These are phyloP conservation scores for Primulina huaijiensis DNA, from an alignment of 257 asterid species.

Conservation along the genomic window DNA sequence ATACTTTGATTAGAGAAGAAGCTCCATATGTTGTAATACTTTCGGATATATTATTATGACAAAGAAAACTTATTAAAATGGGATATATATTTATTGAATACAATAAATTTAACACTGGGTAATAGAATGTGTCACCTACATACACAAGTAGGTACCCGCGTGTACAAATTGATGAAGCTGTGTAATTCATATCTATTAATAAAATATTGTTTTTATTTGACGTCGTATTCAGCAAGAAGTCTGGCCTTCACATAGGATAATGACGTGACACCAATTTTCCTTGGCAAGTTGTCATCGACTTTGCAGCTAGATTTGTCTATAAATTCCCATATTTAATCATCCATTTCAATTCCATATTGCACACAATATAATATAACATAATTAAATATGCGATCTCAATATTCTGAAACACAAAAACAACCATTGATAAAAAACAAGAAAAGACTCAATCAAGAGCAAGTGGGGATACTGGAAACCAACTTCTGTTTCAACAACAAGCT, in stretches of 20 bases:
- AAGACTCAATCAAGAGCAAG: constrained; percentile 53
- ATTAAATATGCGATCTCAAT: constrained; percentile 22
- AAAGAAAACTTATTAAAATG: too few relatives aligned
- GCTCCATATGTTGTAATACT: too few relatives aligned
- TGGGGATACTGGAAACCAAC: constrained; percentile 44
- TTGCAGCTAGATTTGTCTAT: constrained; percentile 14
- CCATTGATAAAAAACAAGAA: constrained; percentile 41
- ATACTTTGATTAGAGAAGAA: too few relatives aligned
- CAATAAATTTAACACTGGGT: not conserved
- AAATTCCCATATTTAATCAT: constrained; percentile 5
- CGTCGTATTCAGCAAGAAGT: constrained; percentile 33
- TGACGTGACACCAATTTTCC: constrained; percentile 38
- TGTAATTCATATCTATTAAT: not conserved
- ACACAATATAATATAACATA: not conserved
- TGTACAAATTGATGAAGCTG: too few relatives aligned
- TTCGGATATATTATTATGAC: too few relatives aligned
- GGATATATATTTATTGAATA: too few relatives aligned
- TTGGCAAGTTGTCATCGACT: constrained; percentile 18
- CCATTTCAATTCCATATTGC: not conserved
- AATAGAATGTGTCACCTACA: too few relatives aligned
- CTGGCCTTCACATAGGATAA: constrained; percentile 47
- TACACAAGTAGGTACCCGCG: too few relatives aligned
- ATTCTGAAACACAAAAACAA: constrained; percentile 23
- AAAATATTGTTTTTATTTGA: not conserved
- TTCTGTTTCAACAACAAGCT: constrained; percentile 52